Evolutionary conservation across 148 eudicot species (phyloP).

Genomic region (Tetragonia tetragonoides): DNA sequence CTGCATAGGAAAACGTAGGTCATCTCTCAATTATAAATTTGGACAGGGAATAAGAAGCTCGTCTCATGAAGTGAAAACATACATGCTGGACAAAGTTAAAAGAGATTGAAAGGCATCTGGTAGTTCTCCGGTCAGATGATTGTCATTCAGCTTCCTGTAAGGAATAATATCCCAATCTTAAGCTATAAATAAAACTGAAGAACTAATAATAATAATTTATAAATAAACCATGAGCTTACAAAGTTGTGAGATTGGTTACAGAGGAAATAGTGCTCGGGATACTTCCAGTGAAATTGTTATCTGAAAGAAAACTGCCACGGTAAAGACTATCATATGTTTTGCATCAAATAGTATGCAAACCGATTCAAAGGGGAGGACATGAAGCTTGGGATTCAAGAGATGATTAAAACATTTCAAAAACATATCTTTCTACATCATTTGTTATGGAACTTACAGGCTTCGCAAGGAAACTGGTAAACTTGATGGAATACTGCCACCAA

Average conservation of each 20-base stretch:
- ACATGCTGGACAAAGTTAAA: slow-evolving; percentile 63
- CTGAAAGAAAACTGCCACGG: slow-evolving; percentile 88
- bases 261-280: slow-evolving; percentile 72
- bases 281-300: slow-evolving; percentile 72
- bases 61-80: slow-evolving; percentile 25
- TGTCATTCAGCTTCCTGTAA: slow-evolving; percentile 75
- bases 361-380: background rate
- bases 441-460: slow-evolving; percentile 50
- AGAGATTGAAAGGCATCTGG: slow-evolving; percentile 80
- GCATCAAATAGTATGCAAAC: slow-evolving; percentile 1
- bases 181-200: no score
- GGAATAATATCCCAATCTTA: slow-evolving; percentile 7
- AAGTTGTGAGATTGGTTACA: slow-evolving; percentile 46
- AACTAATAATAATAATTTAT: no score
- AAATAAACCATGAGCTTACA: slow-evolving; percentile 45
- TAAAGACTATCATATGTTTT: slow-evolving; percentile 43
- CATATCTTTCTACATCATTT: slow-evolving; percentile 2
- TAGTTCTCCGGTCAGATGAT: slow-evolving; percentile 73
- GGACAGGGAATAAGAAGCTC: slow-evolving; percentile 7
- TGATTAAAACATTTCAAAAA: background rate
- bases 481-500: slow-evolving; percentile 85
- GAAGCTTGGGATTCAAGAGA: no score
- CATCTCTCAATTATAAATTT: background rate
- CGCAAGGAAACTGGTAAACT: slow-evolving; percentile 64
- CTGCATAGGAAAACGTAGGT: slow-evolving; percentile 33